These are phyloP conservation scores for Steccherinum ochraceum DNA, from an alignment of 768 basidiomycete species.

Conservation along the genomic window DNA sequence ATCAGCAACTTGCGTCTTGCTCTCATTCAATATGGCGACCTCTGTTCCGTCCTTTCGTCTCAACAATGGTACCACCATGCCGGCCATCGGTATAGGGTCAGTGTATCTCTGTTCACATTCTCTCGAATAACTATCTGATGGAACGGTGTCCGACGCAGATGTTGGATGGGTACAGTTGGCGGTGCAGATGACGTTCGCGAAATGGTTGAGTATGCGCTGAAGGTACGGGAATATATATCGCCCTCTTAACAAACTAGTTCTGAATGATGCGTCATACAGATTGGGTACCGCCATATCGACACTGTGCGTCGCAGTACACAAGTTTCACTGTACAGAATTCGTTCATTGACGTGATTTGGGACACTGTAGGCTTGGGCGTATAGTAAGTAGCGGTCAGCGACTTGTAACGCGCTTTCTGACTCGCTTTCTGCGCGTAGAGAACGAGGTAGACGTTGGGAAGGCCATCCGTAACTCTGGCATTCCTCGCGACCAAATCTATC, in stretches of 20 bases:
- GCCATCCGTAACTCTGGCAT: not conserved
- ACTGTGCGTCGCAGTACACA: constrained; percentile 1
- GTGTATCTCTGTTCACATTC: not conserved
- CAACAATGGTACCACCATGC: constrained; percentile 36
- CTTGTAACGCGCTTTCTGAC: not conserved
- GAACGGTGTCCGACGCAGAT: not conserved
- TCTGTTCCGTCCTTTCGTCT: constrained; percentile 26
- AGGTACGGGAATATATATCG: not conserved
- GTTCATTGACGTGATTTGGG: too few relatives aligned
- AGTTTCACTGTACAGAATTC: not conserved
- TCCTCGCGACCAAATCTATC: not conserved
- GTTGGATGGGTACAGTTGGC: constrained; percentile 7
- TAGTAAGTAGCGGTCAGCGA: not conserved
- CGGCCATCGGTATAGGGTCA: constrained; percentile 30
- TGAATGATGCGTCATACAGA: not conserved
- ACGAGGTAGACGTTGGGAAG: not conserved
- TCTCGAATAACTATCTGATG: not conserved
- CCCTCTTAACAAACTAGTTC: not conserved
- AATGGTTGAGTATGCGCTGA: constrained; percentile 6
- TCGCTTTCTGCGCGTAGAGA: not conserved
- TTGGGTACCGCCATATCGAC: constrained; percentile 9
- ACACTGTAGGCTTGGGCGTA: too few relatives aligned
- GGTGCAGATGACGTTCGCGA: not conserved
- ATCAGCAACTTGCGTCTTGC: too few relatives aligned
- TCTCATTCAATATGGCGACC: constrained; percentile 21